Evolutionary conservation across 345 rosid species (phyloP), one percentile per base, ranked within the genome.

Genomic region (Citrus trifoliata): DNA sequence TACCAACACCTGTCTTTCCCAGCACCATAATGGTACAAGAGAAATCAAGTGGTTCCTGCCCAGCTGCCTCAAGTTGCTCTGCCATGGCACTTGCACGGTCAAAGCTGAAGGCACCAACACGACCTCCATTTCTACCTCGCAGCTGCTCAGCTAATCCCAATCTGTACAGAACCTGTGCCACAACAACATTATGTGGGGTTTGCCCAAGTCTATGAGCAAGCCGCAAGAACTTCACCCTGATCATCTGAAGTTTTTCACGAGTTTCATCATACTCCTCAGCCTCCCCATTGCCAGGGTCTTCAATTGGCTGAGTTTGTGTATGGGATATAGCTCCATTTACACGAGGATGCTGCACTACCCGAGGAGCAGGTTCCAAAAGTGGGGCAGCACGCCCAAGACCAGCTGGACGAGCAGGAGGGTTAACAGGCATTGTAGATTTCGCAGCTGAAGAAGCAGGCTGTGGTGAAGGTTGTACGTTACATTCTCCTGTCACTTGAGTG

Each of bases 51-150:
- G 98, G 93, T 75, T 93, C 98, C 86, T 89, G 97, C 70, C 97
- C 97, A 65, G 93, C 90, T 22, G 95, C 95, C 87, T 97, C 99
- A 46, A 94, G 97, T 88, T 94, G 96, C 85, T 90, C 99, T 46
- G 98, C 99, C 97, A 93, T 90, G 68, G 99, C 94, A 84, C 98
- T 97, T 8, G 99, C 99, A 74, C 98, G 97, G 85, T 97, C 99
- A 82, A 94, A 97, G 83, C 99, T 93, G 76, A 92, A 96, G 69
- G 98, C 97, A 87, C 98, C 98, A 85, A 97, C 99, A 71, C 98
- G 98, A 25, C 98, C 95, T n/a, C 99, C 99, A 82, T 88, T 93
- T 87, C 99, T 88, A 48, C 99, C 98, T 64, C 97, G 88, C 71
- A 94, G 87, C 90, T 97, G 99, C 85, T 97, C 99, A 16, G 99